Conservation (phyloP, 192 early-diverging fungal genomes). For the Podila minutissima region DNA sequence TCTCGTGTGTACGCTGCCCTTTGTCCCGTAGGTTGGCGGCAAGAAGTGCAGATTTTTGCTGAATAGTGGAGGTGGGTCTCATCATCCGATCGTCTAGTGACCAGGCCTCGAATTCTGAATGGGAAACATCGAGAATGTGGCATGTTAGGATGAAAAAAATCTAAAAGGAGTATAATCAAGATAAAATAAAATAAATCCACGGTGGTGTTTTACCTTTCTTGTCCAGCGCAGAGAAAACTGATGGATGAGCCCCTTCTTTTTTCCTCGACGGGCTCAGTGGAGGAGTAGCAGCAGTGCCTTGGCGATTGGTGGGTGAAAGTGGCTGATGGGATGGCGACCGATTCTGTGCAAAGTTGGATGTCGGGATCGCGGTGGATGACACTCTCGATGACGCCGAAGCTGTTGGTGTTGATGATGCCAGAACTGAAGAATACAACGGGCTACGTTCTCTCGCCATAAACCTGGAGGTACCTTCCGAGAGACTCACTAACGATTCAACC, state of each 20-base stretch:
- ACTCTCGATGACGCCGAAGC: slow-evolving; percentile 4
- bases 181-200: neutral
- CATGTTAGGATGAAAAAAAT: neutral
- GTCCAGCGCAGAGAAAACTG: slow-evolving; percentile 18
- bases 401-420: slow-evolving; percentile 11
- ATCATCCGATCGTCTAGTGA: slow-evolving; percentile 34
- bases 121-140: neutral
- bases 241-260: slow-evolving; percentile 18
- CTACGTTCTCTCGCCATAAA: neutral
- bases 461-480: slow-evolving; percentile 1
- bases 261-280: slow-evolving; percentile 45
- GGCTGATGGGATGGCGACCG: slow-evolving; percentile 18
- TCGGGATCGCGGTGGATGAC: slow-evolving; percentile 7
- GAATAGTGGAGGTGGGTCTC: slow-evolving; percentile 9
- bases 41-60: slow-evolving; percentile 26
- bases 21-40: slow-evolving; percentile 6
- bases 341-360: neutral
- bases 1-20: slow-evolving; percentile 1
- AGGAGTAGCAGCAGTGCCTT: slow-evolving; percentile 29
- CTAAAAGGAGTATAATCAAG: neutral
- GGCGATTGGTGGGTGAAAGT: slow-evolving; percentile 8
- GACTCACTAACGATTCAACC: slow-evolving; percentile 11
- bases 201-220: slow-evolving; percentile 21
- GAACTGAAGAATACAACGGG: slow-evolving; percentile 35
- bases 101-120: slow-evolving; percentile 45